These are phyloP conservation scores for Penicillium angulare DNA, from an alignment of 495 filamentous ascomycete species.

Conservation along the genomic window DNA sequence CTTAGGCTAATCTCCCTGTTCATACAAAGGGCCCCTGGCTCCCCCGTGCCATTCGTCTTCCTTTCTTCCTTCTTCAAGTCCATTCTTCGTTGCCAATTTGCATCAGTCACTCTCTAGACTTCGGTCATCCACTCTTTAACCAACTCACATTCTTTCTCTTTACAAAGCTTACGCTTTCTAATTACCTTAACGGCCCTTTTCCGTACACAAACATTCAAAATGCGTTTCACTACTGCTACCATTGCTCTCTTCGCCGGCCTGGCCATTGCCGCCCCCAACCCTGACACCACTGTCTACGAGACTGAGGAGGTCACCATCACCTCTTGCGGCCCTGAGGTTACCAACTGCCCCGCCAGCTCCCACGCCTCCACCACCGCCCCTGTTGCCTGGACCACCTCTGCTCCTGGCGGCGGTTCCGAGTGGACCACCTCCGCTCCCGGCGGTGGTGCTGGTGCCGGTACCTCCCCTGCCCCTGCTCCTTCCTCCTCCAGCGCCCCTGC, in stretches of 20 bases:
- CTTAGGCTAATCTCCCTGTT: constrained; percentile 41
- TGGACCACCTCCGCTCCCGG: no score
- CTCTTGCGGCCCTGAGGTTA: constrained; percentile 59
- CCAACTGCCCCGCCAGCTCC: constrained; percentile 52
- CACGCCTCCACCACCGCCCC: constrained; percentile 17
- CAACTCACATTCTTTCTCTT: constrained; percentile 47
- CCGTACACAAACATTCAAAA: constrained; percentile 40
- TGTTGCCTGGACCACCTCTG: constrained; percentile 17
- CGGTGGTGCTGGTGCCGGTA: constrained; percentile 13
- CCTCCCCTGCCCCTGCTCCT: constrained; percentile 10
- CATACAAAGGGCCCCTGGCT: constrained; percentile 42
- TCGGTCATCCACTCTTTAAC: constrained; percentile 57
- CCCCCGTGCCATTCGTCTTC: constrained; percentile 30
- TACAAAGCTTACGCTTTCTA: constrained; percentile 19
- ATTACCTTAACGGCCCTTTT: constrained; percentile 25
- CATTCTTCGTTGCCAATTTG: constrained; percentile 37
- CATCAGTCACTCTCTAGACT: constrained; percentile 46
- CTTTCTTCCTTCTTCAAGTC: constrained; percentile 37
- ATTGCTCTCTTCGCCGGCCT: constrained; percentile 52
- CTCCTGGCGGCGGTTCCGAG: no score
- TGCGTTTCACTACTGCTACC: constrained; percentile 53
- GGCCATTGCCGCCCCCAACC: constrained; percentile 41
- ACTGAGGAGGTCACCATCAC: constrained; percentile 57
- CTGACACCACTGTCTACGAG: constrained; percentile 50
- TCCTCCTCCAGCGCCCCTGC: constrained; percentile 9